Evolutionary conservation across 2,329 filamentous ascomycete species (phyloP).

Genomic region (Botryotinia convoluta): DNA sequence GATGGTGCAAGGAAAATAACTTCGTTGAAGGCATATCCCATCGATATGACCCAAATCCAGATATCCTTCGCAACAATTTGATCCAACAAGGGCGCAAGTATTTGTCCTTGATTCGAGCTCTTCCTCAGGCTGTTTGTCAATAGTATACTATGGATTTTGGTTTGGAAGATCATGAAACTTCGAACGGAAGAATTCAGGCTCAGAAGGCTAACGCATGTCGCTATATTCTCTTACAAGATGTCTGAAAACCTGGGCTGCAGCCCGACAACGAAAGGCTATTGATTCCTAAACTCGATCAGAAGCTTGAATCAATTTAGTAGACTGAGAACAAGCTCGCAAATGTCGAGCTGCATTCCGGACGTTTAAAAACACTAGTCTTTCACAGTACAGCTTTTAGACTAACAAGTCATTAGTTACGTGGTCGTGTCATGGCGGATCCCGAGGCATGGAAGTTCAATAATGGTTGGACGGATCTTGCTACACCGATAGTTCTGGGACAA

Average conservation of each 20-base stretch:
- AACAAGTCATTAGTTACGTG: slow-evolving; percentile 1
- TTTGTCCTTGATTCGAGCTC: slow-evolving; percentile 3
- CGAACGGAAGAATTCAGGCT: neutral
- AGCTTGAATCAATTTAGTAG: too few relatives aligned
- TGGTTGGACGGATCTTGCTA: neutral
- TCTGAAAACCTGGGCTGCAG: too few relatives aligned
- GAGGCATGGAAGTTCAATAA: neutral
- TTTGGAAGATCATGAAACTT: neutral
- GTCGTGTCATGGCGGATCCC: slow-evolving; percentile 8
- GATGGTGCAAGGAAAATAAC: slow-evolving; percentile 2
- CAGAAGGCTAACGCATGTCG: neutral
- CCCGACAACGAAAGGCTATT: too few relatives aligned
- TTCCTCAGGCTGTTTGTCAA: neutral
- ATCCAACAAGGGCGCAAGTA: slow-evolving; percentile 9
- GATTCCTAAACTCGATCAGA: too few relatives aligned
- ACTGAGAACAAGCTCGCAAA: too few relatives aligned
- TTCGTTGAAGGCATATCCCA: neutral
- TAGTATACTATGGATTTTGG: neutral
- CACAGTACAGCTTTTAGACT: neutral
- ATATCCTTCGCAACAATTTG: neutral
- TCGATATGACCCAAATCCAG: neutral
- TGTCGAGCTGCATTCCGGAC: too few relatives aligned
- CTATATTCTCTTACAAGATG: neutral
- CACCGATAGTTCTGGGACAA: neutral
- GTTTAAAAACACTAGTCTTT: too few relatives aligned